Base-by-base conservation (phyloP, 2,329 filamentous ascomycete species). In the Hysterium pulicare region DNA sequence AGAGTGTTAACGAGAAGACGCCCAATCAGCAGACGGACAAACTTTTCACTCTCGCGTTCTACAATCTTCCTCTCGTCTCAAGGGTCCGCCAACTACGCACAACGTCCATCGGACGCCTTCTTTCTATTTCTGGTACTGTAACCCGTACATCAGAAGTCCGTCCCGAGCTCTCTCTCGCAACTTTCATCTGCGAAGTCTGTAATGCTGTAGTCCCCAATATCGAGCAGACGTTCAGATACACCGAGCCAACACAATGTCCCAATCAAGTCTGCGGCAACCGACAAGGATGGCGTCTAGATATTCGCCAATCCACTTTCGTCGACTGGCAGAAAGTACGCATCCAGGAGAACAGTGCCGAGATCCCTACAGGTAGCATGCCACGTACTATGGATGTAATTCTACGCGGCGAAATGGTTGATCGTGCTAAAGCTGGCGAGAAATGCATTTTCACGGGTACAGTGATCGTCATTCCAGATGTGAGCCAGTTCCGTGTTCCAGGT, bases 321-420 rank as follows among this genome's bases (percentile, higher is more conserved):
- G 93, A 98, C 71, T 98, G 93, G 93, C 93, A 98, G 65, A 97
- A 97, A 67, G 90, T 97, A 19, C 87, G 94, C 49, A 89, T 97
- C 48, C 93, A 98, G 69, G 93, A 98, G 69, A 98, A 97, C 72
- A 95, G 90, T 54, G 91, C 91, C 3, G 93, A 98, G 65, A 98
- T 98, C 28, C 93, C 93, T 0, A 98, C 93, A 0, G 93, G 93
- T 41, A 96, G 90, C 71, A 98, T 98, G 93, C 93, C 93, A 19
- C 81, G 93, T 46, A 98, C 93, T 2, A 93, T 98, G 81, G 93
- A 98, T 59, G 86, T 98, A 32, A 96, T 98, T 53, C 71, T 98
- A 24, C 84, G 93, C 47, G 93, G 93, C 59, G 93, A 98, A 66
- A 96, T 98, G 73, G 93, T 98, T 20, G 93, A 98, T 59, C 83